Conservation (phyloP, 2,329 filamentous ascomycete species). For the Aspergillus carbonarius region DNA sequence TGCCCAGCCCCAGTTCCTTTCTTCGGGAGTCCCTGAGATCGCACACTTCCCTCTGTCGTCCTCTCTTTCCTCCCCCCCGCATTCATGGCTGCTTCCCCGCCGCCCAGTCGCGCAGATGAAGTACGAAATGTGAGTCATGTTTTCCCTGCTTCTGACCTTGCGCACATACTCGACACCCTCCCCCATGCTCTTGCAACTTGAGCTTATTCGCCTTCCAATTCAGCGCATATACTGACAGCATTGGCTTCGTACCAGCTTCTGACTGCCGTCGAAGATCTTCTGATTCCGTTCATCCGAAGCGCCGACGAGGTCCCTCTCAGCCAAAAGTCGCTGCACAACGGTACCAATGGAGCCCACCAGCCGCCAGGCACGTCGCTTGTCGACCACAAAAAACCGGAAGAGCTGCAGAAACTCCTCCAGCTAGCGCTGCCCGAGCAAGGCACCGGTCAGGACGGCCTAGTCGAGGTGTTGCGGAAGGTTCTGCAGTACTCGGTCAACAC, state of each 20-base stretch:
- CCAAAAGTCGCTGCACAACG: conserved; percentile 11
- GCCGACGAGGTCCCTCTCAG: conserved; percentile 37
- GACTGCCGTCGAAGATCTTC: conserved; percentile 42
- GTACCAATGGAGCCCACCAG: conserved; percentile 52
- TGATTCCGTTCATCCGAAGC: conserved; percentile 46
- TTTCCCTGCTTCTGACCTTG: not conserved
- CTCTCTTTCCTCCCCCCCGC: not conserved
- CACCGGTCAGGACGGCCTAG: conserved; percentile 66
- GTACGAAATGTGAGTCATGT: conserved; percentile 41
- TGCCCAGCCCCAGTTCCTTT: not conserved
- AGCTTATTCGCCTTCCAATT: not conserved
- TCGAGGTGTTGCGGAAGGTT: conserved; percentile 68
- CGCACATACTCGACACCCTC: not conserved
- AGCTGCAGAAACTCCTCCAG: conserved; percentile 56
- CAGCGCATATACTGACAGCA: conserved; percentile 3
- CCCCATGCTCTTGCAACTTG: not conserved
- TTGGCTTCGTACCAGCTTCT: conserved; percentile 29
- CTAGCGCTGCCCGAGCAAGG: conserved; percentile 58
- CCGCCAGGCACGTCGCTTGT: conserved; percentile 62
- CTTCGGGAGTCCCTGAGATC: not conserved
- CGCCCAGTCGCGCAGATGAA: conserved; percentile 39
- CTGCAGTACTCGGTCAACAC: conserved; percentile 91
- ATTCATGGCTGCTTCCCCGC: conserved; percentile 26
- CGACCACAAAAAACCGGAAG: conserved; percentile 59
- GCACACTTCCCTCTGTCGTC: not conserved